Conservation (phyloP, 345 rosid species). For the Eucalyptus leucophloia region DNA sequence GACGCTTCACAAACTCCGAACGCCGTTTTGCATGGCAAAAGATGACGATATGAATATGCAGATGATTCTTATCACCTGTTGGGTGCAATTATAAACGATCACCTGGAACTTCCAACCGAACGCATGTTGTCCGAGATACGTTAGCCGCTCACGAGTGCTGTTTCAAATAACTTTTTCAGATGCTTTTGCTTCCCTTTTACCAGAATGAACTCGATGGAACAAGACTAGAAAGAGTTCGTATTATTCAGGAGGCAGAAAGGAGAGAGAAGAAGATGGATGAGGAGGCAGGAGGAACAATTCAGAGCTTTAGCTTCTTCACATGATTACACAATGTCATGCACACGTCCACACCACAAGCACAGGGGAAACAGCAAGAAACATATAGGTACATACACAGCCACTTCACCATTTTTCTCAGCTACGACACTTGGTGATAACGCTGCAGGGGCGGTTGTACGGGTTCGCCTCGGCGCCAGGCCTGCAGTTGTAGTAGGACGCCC, state of each 20-base stretch:
- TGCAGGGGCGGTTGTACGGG: slow-evolving; percentile 74
- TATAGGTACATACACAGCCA: background rate
- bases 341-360: background rate
- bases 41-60: background rate
- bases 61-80: background rate
- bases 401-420: slow-evolving; percentile 1
- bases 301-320: background rate
- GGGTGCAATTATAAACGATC: background rate
- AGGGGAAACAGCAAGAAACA: background rate
- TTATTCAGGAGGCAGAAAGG: background rate
- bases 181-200: background rate
- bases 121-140: background rate
- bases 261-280: background rate
- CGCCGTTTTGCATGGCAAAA: background rate
- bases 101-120: background rate
- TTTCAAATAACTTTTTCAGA: background rate
- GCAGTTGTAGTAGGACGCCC: slow-evolving; percentile 84
- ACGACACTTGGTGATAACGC: slow-evolving; percentile 58
- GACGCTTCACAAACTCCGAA: background rate
- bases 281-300: background rate
- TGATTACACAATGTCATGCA: background rate
- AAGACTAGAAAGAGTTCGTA: background rate
- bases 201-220: background rate
- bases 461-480: slow-evolving; percentile 63
- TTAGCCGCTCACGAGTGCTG: background rate